Base-by-base conservation (phyloP, 2,329 filamentous ascomycete genomes). In the Penicillium sp. region DNA sequence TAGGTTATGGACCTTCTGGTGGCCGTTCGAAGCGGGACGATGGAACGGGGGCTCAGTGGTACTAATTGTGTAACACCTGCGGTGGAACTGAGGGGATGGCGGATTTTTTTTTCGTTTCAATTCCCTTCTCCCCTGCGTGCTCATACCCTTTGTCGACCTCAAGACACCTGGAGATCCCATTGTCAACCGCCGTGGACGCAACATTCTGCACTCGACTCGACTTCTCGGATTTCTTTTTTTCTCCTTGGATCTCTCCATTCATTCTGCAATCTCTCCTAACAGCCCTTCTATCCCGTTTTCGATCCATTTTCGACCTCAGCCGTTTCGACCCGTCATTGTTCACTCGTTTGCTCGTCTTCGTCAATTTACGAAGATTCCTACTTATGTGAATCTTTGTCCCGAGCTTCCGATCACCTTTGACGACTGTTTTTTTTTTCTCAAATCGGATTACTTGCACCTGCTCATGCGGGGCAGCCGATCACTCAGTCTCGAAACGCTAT, bases 1-100 rank as follows among this genome's bases (percentile, higher is more conserved):
- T 71, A 71, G 74, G 72, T 74, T 70, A 73, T 68, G 66, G 69
- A 63, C 68, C 74, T 73, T 69, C 71, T 66, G 71, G 71, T 71
- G 74, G 78, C 69, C 77, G 76, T 72, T 72, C 76, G 71, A 80
- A 76, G 74, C 76, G 74, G 70, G 77, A 80, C 65, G 76, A 79
- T 69, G 74, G 74, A 79, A 74, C 80, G 64, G 71, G 71, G 66
- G 67, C 67, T 68, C 69, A 71, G 59, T 76, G 74, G 73, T 75
- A 75, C 67, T 76, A 66, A 74, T 71, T 58, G 53, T 69, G 64
- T 57, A 64, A 58, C 61, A 67, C 60, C 56, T 47, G 62, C 59
- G 55, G 64, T 48, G 63, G 60, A 65, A 64, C 59, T n/a, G 39
- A 16, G 31, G 45, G 55, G 31, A 30, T 25, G 44, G 42, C 40